Conservation (phyloP, 2,329 filamentous ascomycete species). For the Cladosporium sp. region DNA sequence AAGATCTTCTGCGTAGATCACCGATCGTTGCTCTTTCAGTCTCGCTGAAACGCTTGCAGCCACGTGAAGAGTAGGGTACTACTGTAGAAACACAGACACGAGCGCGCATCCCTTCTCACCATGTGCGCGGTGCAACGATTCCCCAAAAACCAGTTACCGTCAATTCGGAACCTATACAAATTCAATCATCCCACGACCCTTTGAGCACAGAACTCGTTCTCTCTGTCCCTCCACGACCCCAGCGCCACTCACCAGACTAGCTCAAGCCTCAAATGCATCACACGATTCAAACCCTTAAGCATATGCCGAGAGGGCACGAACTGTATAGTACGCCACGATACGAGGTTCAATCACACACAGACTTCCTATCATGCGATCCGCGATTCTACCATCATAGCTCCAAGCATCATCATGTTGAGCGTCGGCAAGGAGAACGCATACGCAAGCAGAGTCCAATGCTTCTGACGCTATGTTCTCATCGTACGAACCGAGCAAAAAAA, state of each 20-base stretch:
- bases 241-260: conserved; percentile 3
- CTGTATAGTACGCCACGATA: too few relatives aligned
- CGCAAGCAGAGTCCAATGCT: neutral
- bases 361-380: conserved; percentile 1
- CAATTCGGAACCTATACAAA: neutral
- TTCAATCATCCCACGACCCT: neutral
- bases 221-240: neutral
- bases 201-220: neutral
- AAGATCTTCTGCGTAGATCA: conserved; percentile 8
- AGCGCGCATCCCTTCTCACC: neutral
- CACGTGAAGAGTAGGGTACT: conserved; percentile 11
- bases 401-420: too few relatives aligned
- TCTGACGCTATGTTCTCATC: too few relatives aligned
- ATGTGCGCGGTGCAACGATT: neutral
- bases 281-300: too few relatives aligned
- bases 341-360: too few relatives aligned
- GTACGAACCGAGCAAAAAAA: neutral
- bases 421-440: neutral
- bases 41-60: conserved; percentile 7
- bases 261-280: conserved; percentile 3
- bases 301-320: too few relatives aligned
- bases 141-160: neutral
- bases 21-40: conserved; percentile 8
- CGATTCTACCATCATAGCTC: neutral
- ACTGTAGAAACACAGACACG: neutral